Percentiles rank a stretch among this genome's conserved stretches.
Conservation (phyloP, 495 filamentous ascomycete genomes). For the Podospora pseudoanserina region DNA sequence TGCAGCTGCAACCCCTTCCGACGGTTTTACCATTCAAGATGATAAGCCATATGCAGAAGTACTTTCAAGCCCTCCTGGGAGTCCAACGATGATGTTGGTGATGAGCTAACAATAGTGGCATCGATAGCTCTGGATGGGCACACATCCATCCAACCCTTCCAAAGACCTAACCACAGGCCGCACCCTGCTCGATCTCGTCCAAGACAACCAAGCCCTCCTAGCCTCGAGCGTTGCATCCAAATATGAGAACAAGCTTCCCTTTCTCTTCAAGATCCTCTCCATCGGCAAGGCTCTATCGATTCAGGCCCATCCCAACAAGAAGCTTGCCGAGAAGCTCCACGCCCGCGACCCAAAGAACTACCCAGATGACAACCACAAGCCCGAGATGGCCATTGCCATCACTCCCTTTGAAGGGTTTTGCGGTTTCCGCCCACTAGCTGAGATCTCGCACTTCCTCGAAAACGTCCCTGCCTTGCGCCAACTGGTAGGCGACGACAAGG, state of each 20-base stretch:
- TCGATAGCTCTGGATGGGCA: slow-evolving; percentile 95
- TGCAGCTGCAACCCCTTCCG: slow-evolving; percentile 68
- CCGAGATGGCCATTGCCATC: slow-evolving; percentile 97
- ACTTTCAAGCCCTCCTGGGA: slow-evolving; percentile 17
- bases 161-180: slow-evolving; percentile 81
- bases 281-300: slow-evolving; percentile 93
- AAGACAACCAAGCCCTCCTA: slow-evolving; percentile 81
- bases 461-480: slow-evolving; percentile 67
- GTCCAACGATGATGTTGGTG: background rate
- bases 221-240: slow-evolving; percentile 63
- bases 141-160: slow-evolving; percentile 91
- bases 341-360: slow-evolving; percentile 87
- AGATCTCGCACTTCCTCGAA: slow-evolving; percentile 83
- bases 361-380: slow-evolving; percentile 98
- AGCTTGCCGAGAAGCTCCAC: slow-evolving; percentile 86
- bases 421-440: slow-evolving; percentile 82
- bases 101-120: slow-evolving; percentile 1
- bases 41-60: slow-evolving; percentile 89
- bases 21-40: slow-evolving; percentile 70
- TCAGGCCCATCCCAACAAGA: slow-evolving; percentile 97
- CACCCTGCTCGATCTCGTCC: slow-evolving; percentile 82
- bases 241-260: slow-evolving; percentile 67
- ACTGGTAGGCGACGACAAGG: slow-evolving; percentile 68
- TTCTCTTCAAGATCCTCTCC: slow-evolving; percentile 95
- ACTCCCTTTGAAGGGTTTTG: slow-evolving; percentile 95